Conservation (phyloP, 768 basidiomycete genomes). For the Boletus insuetus region DNA sequence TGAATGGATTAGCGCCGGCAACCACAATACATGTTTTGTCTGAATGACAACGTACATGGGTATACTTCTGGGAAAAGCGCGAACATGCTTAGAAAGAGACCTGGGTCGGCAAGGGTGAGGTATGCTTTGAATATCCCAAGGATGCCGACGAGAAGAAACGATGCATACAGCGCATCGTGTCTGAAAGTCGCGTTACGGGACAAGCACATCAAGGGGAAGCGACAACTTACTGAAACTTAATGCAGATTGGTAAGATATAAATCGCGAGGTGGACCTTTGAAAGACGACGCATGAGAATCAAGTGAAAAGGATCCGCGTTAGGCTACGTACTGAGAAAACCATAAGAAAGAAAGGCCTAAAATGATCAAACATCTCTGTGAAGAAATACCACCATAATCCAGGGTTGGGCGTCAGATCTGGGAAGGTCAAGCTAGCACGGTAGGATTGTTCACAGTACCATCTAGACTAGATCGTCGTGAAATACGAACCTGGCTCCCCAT, state of each 20-base stretch:
- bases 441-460: not conserved
- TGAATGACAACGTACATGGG: constrained; percentile 55
- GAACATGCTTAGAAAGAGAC: constrained; percentile 80
- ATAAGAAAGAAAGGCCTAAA: constrained; percentile 95
- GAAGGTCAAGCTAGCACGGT: constrained; percentile 58
- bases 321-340: constrained; percentile 75
- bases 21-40: too few relatives aligned
- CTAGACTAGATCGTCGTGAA: not conserved
- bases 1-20: not conserved
- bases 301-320: not conserved
- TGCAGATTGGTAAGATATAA: constrained; percentile 79
- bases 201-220: not conserved
- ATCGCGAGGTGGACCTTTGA: constrained; percentile 76
- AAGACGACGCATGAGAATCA: not conserved
- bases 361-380: constrained; percentile 99
- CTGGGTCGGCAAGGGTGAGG: constrained; percentile 85
- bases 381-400: constrained; percentile 99
- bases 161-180: constrained; percentile 81
- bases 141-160: constrained; percentile 72
- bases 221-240: constrained; percentile 75
- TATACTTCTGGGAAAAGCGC: constrained; percentile 81
- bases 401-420: constrained; percentile 92
- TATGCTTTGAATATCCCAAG: constrained; percentile 89
- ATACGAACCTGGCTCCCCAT: constrained; percentile 76
- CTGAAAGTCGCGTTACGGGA: constrained; percentile 36